Conservation (phyloP, 495 filamentous ascomycete genomes). For the Sabuloglossum arenarium region DNA sequence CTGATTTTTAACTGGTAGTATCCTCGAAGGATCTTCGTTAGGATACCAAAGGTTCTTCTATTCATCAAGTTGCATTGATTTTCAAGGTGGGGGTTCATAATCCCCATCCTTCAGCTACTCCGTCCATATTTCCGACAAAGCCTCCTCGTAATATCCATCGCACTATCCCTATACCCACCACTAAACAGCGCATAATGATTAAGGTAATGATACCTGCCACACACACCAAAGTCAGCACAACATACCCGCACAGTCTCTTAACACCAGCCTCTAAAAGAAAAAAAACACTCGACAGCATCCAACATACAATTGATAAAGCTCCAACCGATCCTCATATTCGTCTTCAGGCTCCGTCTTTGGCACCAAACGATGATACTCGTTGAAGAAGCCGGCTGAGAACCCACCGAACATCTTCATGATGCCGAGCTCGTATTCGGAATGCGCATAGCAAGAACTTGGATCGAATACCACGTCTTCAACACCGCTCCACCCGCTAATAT, state of each 20-base stretch:
- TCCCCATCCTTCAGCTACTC: too few species aligned
- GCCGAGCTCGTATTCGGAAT: constrained; percentile 74
- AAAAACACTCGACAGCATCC: not conserved
- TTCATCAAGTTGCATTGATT: too few species aligned
- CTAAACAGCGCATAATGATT: constrained; percentile 81
- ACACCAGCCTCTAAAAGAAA: constrained; percentile 5
- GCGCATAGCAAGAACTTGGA: constrained; percentile 58
- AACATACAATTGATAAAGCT: constrained; percentile 54
- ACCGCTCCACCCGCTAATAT: constrained; percentile 32
- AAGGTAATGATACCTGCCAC: constrained; percentile 60
- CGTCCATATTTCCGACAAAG: constrained; percentile 44
- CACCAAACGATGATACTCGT: constrained; percentile 51
- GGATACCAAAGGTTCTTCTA: too few species aligned
- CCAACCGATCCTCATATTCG: constrained; percentile 66
- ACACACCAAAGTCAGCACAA: not conserved
- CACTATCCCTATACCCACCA: constrained; percentile 48
- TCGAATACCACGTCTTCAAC: constrained; percentile 72
- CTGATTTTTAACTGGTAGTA: too few species aligned
- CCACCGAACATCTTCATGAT: constrained; percentile 97
- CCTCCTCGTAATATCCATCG: constrained; percentile 52
- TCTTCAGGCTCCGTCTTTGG: constrained; percentile 62
- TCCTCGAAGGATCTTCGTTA: too few species aligned
- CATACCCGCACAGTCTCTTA: not conserved
- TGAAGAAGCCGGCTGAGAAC: constrained; percentile 48
- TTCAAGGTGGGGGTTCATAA: too few species aligned